Conservation (phyloP, 2,329 filamentous ascomycete species). For the Beauveria caledonica region DNA sequence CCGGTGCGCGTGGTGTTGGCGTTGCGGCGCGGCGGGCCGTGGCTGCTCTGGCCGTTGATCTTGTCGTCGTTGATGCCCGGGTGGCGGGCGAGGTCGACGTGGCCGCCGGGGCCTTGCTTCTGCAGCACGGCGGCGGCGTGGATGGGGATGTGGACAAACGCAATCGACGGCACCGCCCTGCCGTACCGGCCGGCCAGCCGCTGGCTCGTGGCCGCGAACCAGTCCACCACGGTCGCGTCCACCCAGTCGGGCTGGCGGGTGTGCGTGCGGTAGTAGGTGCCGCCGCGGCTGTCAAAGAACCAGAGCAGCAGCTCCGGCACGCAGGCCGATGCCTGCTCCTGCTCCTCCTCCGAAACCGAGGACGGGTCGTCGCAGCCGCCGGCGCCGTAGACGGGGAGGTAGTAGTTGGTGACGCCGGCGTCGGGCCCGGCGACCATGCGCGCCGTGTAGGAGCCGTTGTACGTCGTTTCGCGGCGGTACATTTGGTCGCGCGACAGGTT, state of each 20-base stretch:
- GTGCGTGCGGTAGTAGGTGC: slow-evolving; percentile 35
- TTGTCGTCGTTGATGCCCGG: slow-evolving; percentile 29
- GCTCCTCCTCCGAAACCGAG: too few species aligned
- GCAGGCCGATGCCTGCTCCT: slow-evolving; percentile 16
- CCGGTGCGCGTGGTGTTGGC: slow-evolving; percentile 12
- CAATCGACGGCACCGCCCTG: slow-evolving; percentile 34
- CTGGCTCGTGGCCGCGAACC: slow-evolving; percentile 32
- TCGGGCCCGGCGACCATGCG: slow-evolving; percentile 15
- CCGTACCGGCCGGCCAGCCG: slow-evolving; percentile 21
- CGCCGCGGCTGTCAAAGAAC: slow-evolving; percentile 62
- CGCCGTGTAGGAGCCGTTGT: slow-evolving; percentile 17
- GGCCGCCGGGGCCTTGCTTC: slow-evolving; percentile 12
- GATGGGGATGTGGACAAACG: slow-evolving; percentile 41
- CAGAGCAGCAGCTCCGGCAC: slow-evolving; percentile 44
- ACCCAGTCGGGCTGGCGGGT: slow-evolving; percentile 34
- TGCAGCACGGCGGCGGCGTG: slow-evolving; percentile 23
- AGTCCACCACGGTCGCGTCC: slow-evolving; percentile 32
- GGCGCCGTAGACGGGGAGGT: slow-evolving; percentile 29
- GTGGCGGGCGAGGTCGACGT: slow-evolving; percentile 19
- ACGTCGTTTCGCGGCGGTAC: slow-evolving; percentile 18
- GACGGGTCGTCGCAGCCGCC: not conserved
- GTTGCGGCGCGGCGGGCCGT: slow-evolving; percentile 18
- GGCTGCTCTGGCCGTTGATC: slow-evolving; percentile 24
- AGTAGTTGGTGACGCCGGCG: slow-evolving; percentile 34
- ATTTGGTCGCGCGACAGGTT: slow-evolving; percentile 15